Conservation (phyloP, 1,284 basidiomycete species). For the Rhodotorula sp. region DNA sequence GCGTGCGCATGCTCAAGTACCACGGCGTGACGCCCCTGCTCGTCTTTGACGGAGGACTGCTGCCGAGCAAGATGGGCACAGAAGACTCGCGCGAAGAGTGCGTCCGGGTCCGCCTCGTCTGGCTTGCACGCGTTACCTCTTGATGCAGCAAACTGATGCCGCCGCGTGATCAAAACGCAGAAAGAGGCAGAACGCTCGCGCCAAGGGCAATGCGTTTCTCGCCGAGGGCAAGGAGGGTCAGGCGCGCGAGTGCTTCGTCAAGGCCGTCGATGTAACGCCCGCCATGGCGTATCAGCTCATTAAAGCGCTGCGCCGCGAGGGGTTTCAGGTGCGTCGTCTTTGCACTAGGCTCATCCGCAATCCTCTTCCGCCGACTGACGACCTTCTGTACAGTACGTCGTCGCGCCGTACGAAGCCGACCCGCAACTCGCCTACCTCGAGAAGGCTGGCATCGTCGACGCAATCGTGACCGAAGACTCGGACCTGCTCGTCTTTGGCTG, state of each 20-base stretch:
- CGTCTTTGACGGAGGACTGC: constrained; percentile 93
- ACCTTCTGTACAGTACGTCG: constrained; percentile 65
- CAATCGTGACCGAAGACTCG: constrained; percentile 95
- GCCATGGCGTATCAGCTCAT: constrained; percentile 97
- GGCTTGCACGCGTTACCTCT: neutral
- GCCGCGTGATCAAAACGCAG: constrained; percentile 49
- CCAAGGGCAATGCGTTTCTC: constrained; percentile 69
- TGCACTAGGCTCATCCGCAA: no score
- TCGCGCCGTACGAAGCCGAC: constrained; percentile 98
- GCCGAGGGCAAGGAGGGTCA: constrained; percentile 74
- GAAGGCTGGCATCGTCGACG: constrained; percentile 77
- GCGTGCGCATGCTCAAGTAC: constrained; percentile 80
- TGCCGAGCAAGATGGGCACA: constrained; percentile 90
- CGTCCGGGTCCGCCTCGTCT: constrained; percentile 28
- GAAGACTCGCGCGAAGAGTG: constrained; percentile 74
- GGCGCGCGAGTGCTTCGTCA: constrained; percentile 84
- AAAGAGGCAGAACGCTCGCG: constrained; percentile 64
- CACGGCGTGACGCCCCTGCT: constrained; percentile 84
- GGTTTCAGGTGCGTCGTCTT: constrained; percentile 53
- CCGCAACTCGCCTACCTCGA: constrained; percentile 95
- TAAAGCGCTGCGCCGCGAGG: constrained; percentile 82
- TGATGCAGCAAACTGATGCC: neutral
- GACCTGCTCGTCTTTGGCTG: constrained; percentile 97
- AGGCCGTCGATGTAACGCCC: constrained; percentile 93
- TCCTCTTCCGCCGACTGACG: neutral